A percentile compares a stretch with the other conserved stretches of the same genome.
These are phyloP conservation scores for Fusarium pseudocircinatum DNA, from an alignment of 2,329 filamentous ascomycete genomes.

Conservation along the genomic window DNA sequence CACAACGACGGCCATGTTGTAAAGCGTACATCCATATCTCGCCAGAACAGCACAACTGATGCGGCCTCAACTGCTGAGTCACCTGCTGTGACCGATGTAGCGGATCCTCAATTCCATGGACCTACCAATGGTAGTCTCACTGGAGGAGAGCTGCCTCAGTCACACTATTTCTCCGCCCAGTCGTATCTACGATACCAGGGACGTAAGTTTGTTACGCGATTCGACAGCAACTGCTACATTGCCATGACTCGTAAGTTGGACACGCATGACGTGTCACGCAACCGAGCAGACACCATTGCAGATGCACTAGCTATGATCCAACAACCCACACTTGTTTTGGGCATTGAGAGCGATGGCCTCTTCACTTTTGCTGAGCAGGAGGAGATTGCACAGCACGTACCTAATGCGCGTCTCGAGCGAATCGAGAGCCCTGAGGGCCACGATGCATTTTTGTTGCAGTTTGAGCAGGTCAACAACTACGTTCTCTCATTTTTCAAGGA, in stretches of 20 bases:
- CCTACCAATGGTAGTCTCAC: slow-evolving; percentile 62
- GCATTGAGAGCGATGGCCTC: slow-evolving; percentile 93
- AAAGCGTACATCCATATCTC: slow-evolving; percentile 62
- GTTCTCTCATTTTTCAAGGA: slow-evolving; percentile 85
- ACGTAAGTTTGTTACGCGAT: slow-evolving; percentile 94
- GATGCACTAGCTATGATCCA: slow-evolving; percentile 83
- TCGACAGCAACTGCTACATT: slow-evolving; percentile 99
- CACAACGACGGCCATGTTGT: slow-evolving; percentile 84
- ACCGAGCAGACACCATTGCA: slow-evolving; percentile 72
- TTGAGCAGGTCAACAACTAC: slow-evolving; percentile 94
- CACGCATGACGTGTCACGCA: slow-evolving; percentile 91
- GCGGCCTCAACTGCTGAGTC: slow-evolving; percentile 45
- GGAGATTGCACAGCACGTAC: slow-evolving; percentile 85
- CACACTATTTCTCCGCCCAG: slow-evolving; percentile 97
- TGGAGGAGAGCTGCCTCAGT: slow-evolving; percentile 65
- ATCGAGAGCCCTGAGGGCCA: slow-evolving; percentile 97
- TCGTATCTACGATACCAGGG: slow-evolving; percentile 98
- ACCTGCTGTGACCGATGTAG: slow-evolving; percentile 39
- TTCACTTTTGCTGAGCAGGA: slow-evolving; percentile 98
- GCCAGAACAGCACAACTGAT: slow-evolving; percentile 53
- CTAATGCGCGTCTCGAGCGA: slow-evolving; percentile 78
- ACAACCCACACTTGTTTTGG: slow-evolving; percentile 90
- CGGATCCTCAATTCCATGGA: slow-evolving; percentile 76
- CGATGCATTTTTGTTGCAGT: slow-evolving; percentile 95
- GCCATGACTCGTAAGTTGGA: slow-evolving; percentile 98